Percentiles rank a stretch among this genome's conserved stretches.
Conservation (phyloP, 768 basidiomycete species). For the Saitozyma podzolica region DNA sequence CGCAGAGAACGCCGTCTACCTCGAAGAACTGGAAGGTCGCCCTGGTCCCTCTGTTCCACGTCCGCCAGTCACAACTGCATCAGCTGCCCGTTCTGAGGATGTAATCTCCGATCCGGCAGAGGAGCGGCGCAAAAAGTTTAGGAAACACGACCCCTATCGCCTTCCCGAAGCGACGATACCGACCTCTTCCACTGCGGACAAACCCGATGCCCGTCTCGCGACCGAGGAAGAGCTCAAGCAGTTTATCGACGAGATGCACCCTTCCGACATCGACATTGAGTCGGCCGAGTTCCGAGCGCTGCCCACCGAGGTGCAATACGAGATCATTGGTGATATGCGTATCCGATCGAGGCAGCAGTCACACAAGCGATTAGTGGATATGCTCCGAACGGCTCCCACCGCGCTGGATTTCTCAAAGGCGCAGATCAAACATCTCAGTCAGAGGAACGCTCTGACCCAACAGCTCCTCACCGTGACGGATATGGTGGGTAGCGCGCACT, state of each 20-base stretch:
- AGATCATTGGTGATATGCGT: slow-evolving; percentile 93
- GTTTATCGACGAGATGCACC: slow-evolving; percentile 95
- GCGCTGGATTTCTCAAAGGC: slow-evolving; percentile 94
- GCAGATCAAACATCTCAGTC: slow-evolving; percentile 85
- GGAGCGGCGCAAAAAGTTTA: slow-evolving; percentile 53
- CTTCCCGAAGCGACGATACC: slow-evolving; percentile 68
- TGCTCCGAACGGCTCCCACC: slow-evolving; percentile 75
- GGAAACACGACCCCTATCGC: slow-evolving; percentile 75
- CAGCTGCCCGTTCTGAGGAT: slow-evolving; percentile 8
- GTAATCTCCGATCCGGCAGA: slow-evolving; percentile 51
- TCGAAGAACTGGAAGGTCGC: slow-evolving; percentile 70
- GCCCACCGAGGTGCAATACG: slow-evolving; percentile 95
- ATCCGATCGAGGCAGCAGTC: slow-evolving; percentile 93
- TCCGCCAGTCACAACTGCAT: slow-evolving; percentile 14
- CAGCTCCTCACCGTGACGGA: slow-evolving; percentile 89
- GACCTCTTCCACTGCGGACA: slow-evolving; percentile 35
- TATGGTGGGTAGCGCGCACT: slow-evolving; percentile 76
- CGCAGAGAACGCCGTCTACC: slow-evolving; percentile 75
- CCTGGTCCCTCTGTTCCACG: slow-evolving; percentile 46
- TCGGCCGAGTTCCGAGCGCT: slow-evolving; percentile 87
- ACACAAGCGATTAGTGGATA: slow-evolving; percentile 83
- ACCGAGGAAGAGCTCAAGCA: slow-evolving; percentile 90
- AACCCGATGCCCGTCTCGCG: slow-evolving; percentile 86
- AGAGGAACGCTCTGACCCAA: slow-evolving; percentile 88
- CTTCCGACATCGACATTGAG: slow-evolving; percentile 89